A percentile compares a stretch with the other conserved stretches of the same genome.
Evolutionary conservation across 2,329 filamentous ascomycete species (phyloP).

Genomic region (Bretziella fagacearum): DNA sequence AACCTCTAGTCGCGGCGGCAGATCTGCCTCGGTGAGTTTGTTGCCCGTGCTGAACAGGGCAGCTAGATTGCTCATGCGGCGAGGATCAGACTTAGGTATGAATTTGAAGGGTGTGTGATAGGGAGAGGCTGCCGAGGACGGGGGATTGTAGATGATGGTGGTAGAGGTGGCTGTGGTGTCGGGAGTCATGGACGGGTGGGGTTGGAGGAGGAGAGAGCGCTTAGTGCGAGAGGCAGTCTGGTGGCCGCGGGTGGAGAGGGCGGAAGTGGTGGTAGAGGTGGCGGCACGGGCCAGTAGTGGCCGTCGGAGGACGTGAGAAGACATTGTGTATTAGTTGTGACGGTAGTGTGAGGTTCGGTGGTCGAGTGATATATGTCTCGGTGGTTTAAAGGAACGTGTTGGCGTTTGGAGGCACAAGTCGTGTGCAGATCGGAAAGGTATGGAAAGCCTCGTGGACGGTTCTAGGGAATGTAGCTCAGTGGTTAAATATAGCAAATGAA

Average conservation of each 20-base stretch:
- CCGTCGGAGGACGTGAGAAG: conserved; percentile 22
- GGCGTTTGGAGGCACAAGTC: too few relatives aligned
- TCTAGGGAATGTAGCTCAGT: too few relatives aligned
- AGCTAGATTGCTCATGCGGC: conserved; percentile 32
- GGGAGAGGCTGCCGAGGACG: conserved; percentile 37
- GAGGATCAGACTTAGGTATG: conserved; percentile 39
- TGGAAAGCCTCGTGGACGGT: too few relatives aligned
- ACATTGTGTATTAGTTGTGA: conserved; percentile 19
- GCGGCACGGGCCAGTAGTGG: conserved; percentile 22
- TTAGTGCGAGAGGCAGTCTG: conserved; percentile 38
- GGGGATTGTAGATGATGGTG: conserved; percentile 40
- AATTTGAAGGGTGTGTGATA: conserved; percentile 51
- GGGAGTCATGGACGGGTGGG: conserved; percentile 42
- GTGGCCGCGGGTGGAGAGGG: conserved; percentile 26
- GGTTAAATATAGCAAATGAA: too few relatives aligned
- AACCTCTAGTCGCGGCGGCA: conserved; percentile 16
- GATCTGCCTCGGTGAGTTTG: conserved; percentile 13
- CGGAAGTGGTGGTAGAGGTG: conserved; percentile 17
- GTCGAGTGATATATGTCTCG: too few relatives aligned
- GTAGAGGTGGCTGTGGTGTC: conserved; percentile 20
- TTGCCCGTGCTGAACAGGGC: conserved; percentile 25
- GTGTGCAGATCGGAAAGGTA: too few relatives aligned
- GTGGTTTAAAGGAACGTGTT: too few relatives aligned
- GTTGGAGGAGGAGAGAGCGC: conserved; percentile 40
- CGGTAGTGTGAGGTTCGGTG: too few relatives aligned